phyloP scores from a whole-genome alignment of 371 early-diverging fungal genomes.

The Phascolomyces articulosus region DNA sequence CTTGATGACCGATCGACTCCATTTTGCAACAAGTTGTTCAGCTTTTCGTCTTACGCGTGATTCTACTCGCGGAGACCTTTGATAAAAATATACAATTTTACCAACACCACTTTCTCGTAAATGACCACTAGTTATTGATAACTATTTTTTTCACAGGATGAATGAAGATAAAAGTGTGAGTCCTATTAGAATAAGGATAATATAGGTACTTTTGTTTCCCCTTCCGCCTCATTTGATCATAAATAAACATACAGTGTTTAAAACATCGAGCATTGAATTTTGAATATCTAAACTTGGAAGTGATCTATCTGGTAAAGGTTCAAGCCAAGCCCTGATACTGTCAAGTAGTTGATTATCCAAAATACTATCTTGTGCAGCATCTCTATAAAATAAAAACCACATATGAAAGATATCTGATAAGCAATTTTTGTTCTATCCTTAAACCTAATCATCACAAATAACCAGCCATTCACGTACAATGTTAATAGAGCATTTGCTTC shows the following conservation, averaged over 20 bases:
- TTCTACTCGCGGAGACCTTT: conserved; percentile 84
- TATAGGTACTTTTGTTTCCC: neutral
- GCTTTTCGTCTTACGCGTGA: conserved; percentile 78
- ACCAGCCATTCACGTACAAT: neutral
- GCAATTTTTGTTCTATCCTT: too few species aligned
- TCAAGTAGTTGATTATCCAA: conserved; percentile 90
- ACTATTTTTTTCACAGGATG: too few species aligned
- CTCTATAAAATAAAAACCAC: too few species aligned
- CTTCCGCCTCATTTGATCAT: too few species aligned
- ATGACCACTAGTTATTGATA: conserved; percentile 87
- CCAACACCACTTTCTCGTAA: conserved; percentile 91
- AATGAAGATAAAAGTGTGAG: too few species aligned
- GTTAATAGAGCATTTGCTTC: conserved; percentile 38
- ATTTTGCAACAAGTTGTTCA: conserved; percentile 81
- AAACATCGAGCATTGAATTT: conserved; percentile 75
- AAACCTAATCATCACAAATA: too few species aligned
- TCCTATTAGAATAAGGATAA: neutral
- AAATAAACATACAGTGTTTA: conserved; percentile 67
- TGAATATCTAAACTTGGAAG: conserved; percentile 95
- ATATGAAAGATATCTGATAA: too few species aligned
- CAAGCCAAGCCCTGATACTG: conserved; percentile 92
- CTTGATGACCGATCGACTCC: conserved; percentile 87
- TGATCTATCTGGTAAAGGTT: conserved; percentile 94
- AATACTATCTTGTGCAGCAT: conserved; percentile 63
- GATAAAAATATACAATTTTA: conserved; percentile 93